Base-by-base conservation (phyloP, 2,329 filamentous ascomycete genomes). In the Fusarium sp. region DNA sequence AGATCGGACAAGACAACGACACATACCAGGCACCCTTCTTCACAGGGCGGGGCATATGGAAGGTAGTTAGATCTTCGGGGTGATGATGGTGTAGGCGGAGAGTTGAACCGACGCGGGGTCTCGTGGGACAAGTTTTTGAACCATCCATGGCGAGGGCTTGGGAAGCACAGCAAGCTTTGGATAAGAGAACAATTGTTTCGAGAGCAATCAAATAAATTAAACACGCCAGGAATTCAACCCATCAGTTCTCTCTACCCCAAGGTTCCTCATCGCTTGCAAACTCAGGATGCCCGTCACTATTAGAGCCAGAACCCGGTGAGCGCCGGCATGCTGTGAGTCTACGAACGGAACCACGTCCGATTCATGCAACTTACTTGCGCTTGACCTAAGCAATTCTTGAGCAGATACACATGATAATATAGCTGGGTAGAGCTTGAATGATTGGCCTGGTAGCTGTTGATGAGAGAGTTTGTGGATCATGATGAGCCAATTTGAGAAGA, bases 11-110 rank as follows among this genome's bases (percentile, higher is more conserved):
- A 20, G 20, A 20, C 20, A 20, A 20, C 20, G 20, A 20, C 20
- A 37, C 32, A 37, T n/a, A 77, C 77, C 77, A 79, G 8, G 77
- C 58, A 2, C 59, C 62, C 43, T 79, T 77, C 8, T 76, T 78
- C 1, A 58, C 5, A 23, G 77, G 77, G 1, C 77, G 77, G 0
- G 77, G 77, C 77, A 79, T 79, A 6, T 18, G 56, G 18, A 1
- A 25, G 25, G 20, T 25, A 16, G 7, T 13, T 25, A 23, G 11
- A 45, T 45, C 11, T 14, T 16, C 3, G 2, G 32, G 14, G 30
- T 56, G 56, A 27, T 23, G 59, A 25, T 48, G 13, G 58, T 50
- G 59, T 14, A 3, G n/a, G 20, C 7, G 30, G 27, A 61, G 39
- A 61, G n/a, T 45, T 45, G 27, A 18, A 7, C 8, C 6, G 37